Conservation (phyloP, 2,329 filamentous ascomycete species). For the Coniochaeta sp. region DNA sequence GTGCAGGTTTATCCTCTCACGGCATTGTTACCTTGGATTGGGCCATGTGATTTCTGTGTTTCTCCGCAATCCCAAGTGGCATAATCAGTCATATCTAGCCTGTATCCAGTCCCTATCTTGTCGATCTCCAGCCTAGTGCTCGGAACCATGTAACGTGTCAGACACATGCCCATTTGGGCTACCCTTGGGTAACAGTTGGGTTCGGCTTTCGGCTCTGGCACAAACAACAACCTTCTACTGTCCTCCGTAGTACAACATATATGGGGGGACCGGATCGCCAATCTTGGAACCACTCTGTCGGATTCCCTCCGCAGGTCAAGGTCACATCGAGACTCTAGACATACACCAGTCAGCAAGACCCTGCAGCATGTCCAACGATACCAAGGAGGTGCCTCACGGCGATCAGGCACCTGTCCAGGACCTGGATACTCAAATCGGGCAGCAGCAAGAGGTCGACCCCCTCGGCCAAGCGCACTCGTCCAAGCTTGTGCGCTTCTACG, state of each 20-base stretch:
- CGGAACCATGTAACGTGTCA: background rate
- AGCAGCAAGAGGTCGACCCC: background rate
- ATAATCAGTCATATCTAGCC: background rate
- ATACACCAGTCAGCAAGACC: background rate
- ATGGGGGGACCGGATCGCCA: background rate
- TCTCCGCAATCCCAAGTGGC: background rate
- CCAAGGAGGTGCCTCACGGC: background rate
- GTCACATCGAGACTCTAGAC: background rate
- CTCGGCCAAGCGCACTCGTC: constrained; percentile 7
- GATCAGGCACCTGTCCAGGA: background rate
- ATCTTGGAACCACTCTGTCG: background rate
- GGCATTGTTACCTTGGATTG: background rate
- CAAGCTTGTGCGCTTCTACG: constrained; percentile 22
- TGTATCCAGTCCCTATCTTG: background rate
- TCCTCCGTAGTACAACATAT: background rate
- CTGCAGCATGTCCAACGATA: background rate
- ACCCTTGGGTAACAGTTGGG: too few species aligned
- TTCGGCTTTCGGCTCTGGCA: background rate
- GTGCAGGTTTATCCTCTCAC: background rate
- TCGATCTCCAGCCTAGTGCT: background rate
- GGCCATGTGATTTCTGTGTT: background rate
- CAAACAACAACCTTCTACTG: background rate
- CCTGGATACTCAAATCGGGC: background rate
- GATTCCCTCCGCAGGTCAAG: background rate
- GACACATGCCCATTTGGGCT: background rate